Conservation (phyloP, 1,284 basidiomycete species). For the Melampsora americana region DNA sequence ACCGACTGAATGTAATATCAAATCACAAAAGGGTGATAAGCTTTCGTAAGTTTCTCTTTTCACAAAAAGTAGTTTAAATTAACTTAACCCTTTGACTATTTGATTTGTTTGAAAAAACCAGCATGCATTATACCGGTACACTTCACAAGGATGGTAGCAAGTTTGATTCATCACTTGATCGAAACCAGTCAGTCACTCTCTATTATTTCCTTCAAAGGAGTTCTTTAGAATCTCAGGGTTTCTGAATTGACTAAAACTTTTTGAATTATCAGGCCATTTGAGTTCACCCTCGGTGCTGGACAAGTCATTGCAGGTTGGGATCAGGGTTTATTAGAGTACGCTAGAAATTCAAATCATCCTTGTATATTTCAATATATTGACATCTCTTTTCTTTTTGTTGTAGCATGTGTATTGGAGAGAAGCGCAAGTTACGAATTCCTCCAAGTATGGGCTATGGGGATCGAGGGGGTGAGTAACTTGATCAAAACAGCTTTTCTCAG, state of each 20-base stretch:
- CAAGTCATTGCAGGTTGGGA: conserved; percentile 55
- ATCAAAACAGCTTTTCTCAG: background rate
- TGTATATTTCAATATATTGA: background rate
- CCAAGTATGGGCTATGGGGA: conserved; percentile 52
- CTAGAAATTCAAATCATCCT: background rate
- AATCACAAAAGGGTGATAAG: conserved; percentile 30
- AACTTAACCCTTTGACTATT: background rate
- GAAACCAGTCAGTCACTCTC: conserved; percentile 23
- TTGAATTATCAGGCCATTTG: conserved; percentile 23
- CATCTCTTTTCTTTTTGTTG: background rate
- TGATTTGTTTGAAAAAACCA: background rate
- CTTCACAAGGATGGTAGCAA: conserved; percentile 23
- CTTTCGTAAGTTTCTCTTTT: conserved; percentile 37
- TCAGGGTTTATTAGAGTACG: conserved; percentile 50
- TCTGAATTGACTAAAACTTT: background rate
- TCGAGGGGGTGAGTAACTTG: conserved; percentile 44
- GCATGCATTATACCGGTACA: conserved; percentile 44
- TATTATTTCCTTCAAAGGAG: background rate
- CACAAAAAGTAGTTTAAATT: background rate
- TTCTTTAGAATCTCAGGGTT: background rate
- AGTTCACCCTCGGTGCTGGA: conserved; percentile 50
- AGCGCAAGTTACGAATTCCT: conserved; percentile 54
- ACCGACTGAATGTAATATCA: conserved; percentile 27
- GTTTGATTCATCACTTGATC: conserved; percentile 42
- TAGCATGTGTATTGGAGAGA: conserved; percentile 54